Conservation (phyloP, 2,329 filamentous ascomycete genomes). For the Trichoderma sp. region DNA sequence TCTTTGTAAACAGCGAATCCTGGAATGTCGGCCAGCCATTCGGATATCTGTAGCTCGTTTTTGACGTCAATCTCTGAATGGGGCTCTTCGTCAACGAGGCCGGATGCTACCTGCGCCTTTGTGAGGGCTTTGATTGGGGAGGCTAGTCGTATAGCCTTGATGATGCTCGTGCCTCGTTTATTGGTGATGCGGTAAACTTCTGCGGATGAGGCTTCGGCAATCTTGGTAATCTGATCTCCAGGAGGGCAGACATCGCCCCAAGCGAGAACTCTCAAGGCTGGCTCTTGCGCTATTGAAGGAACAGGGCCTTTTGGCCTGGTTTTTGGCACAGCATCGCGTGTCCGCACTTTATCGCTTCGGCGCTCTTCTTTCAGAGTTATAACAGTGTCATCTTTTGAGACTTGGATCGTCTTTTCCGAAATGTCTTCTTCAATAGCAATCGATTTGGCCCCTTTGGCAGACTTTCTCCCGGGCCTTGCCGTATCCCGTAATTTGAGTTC, state of each 20-base stretch:
- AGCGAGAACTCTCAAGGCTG: constrained; percentile 46
- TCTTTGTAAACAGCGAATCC: constrained; percentile 69
- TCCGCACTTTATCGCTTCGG: neutral
- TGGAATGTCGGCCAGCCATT: constrained; percentile 64
- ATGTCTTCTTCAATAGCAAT: neutral
- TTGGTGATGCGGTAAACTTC: constrained; percentile 67
- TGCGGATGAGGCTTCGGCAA: constrained; percentile 67
- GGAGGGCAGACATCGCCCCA: constrained; percentile 61
- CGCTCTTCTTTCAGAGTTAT: neutral
- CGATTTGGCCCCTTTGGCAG: neutral
- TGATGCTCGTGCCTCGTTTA: constrained; percentile 61
- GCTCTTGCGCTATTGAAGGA: constrained; percentile 25
- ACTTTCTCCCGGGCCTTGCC: constrained; percentile 2
- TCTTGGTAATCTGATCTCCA: constrained; percentile 59
- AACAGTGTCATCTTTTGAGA: neutral
- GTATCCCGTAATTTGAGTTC: constrained; percentile 3
- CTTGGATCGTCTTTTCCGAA: neutral
- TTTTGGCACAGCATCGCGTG: neutral
- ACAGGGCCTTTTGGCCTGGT: neutral
- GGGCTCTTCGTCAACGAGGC: constrained; percentile 61
- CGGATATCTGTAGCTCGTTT: constrained; percentile 64
- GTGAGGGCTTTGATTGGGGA: constrained; percentile 61
- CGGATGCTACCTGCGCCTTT: constrained; percentile 55
- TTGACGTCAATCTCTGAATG: constrained; percentile 56
- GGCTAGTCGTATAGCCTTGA: constrained; percentile 63